phyloP scores from a whole-genome alignment of 108 stramenopile species.

The Nitzschia palea region DNA sequence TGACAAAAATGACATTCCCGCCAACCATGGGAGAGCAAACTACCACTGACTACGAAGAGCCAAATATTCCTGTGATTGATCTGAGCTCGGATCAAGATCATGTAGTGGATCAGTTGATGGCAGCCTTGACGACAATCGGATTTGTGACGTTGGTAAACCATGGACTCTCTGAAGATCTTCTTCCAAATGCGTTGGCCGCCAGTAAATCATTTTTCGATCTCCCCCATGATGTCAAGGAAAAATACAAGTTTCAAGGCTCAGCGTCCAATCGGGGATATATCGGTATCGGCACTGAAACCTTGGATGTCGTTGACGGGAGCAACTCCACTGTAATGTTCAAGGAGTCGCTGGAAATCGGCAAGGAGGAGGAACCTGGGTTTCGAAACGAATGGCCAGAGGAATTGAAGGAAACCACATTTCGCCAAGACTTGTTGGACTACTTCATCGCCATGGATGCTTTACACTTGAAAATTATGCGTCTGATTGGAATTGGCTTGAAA shows the following conservation, averaged over 20 bases:
- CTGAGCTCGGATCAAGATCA: constrained; percentile 1
- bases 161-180: constrained; percentile 4
- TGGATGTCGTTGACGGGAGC: constrained; percentile 24
- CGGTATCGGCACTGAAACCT: constrained; percentile 42
- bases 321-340: constrained; percentile 2
- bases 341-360: constrained; percentile 13
- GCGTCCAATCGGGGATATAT: constrained; percentile 68
- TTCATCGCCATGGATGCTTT: constrained; percentile 42
- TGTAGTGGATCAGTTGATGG: constrained; percentile 11
- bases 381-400: constrained; percentile 31
- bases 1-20: neutral
- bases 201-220: constrained; percentile 48
- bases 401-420: constrained; percentile 28
- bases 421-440: constrained; percentile 39
- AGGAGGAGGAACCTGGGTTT: constrained; percentile 15
- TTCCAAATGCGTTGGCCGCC: constrained; percentile 18
- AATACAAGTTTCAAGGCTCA: constrained; percentile 42
- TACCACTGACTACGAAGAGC: neutral
- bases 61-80: constrained; percentile 28
- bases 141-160: constrained; percentile 25
- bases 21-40: neutral
- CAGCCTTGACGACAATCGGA: constrained; percentile 23
- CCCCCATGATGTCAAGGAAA: constrained; percentile 40
- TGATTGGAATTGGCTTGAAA: constrained; percentile 14
- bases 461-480: constrained; percentile 29